phyloP scores from a whole-genome alignment of 169 alveolate genomes.

The Besnoitia besnoiti region DNA sequence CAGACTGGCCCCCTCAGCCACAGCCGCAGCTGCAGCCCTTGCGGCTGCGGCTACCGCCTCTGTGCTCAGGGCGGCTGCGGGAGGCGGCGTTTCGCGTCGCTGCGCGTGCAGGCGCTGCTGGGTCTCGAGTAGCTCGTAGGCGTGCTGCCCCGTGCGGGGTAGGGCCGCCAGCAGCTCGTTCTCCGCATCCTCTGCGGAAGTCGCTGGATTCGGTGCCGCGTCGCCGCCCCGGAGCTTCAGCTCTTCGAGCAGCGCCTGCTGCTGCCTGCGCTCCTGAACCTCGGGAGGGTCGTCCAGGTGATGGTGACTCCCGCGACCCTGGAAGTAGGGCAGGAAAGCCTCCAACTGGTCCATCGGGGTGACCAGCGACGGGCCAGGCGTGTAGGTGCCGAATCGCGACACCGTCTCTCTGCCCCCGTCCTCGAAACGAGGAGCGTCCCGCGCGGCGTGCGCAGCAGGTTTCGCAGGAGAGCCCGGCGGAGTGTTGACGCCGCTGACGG shows the following conservation, averaged over 20 bases:
- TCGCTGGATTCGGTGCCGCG: neutral
- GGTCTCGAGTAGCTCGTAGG: neutral
- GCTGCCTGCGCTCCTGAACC: neutral
- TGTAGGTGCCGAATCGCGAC: neutral
- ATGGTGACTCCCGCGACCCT: neutral
- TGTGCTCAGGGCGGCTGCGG: neutral
- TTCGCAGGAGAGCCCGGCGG: neutral
- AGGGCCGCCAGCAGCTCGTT: neutral
- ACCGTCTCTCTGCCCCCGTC: neutral
- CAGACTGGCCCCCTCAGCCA: neutral
- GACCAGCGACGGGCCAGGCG: neutral
- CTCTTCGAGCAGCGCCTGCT: neutral
- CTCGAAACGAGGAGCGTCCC: slow-evolving; percentile 9
- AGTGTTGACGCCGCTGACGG: neutral
- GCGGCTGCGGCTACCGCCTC: neutral
- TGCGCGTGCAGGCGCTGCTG: neutral
- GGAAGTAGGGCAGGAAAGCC: slow-evolving; percentile 23
- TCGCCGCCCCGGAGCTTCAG: neutral
- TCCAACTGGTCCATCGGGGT: slow-evolving; percentile 41
- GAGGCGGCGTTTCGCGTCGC: neutral
- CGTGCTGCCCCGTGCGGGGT: neutral
- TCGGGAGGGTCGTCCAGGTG: neutral
- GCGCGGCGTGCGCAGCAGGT: neutral
- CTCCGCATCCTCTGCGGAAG: neutral
- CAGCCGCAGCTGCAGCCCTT: neutral